A percentile compares a stretch with the other conserved stretches of the same genome.
These are phyloP conservation scores for Dendrobium catenatum DNA, from an alignment of 106 monocot genomes.

Conservation along the genomic window DNA sequence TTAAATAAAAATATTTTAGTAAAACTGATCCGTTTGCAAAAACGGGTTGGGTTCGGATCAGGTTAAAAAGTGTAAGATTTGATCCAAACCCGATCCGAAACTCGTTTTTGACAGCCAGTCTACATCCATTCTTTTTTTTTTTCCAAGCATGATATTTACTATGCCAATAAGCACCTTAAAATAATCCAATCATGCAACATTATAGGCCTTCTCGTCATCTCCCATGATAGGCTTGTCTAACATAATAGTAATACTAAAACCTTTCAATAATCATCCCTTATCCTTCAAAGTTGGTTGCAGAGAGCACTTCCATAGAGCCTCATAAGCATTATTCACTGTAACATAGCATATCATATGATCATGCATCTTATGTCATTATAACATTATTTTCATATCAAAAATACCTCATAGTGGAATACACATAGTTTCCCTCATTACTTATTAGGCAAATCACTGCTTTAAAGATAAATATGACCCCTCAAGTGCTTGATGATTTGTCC, in stretches of 20 bases:
- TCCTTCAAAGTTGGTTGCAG: neutral
- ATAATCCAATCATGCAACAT: neutral
- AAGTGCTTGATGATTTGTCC: constrained; percentile 9
- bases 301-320: neutral
- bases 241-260: neutral
- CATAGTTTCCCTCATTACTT: neutral
- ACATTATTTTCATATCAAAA: neutral
- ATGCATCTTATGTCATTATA: too few relatives aligned
- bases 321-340: neutral
- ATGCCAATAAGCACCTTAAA: neutral
- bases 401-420: neutral
- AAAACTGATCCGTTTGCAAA: too few relatives aligned
- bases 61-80: too few relatives aligned
- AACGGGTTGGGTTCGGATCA: too few relatives aligned
- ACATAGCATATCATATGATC: too few relatives aligned
- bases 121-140: too few relatives aligned
- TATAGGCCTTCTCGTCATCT: neutral
- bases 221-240: constrained; percentile 1
- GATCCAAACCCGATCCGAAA: too few relatives aligned
- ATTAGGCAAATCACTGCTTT: neutral
- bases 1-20: too few relatives aligned
- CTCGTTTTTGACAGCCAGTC: too few relatives aligned
- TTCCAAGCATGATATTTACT: neutral
- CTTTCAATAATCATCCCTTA: too few relatives aligned
- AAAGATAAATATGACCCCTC: neutral